phyloP scores from a whole-genome alignment of 2,329 filamentous ascomycete species.

The Diplodia corticola region DNA sequence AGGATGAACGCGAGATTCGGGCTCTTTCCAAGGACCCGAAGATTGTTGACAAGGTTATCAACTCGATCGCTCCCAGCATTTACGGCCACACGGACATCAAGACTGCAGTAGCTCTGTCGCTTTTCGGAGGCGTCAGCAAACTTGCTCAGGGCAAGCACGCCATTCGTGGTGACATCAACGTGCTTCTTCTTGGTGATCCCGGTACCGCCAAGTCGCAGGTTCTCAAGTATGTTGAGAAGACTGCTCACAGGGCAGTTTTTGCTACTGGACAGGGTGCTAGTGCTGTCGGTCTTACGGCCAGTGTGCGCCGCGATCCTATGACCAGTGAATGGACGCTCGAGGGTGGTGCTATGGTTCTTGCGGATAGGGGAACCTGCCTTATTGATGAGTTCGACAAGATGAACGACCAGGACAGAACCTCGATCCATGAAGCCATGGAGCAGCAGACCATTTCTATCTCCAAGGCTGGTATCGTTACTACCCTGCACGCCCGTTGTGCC shows the following conservation, averaged over 20 bases:
- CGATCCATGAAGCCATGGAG: slow-evolving; percentile 99
- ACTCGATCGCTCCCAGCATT: slow-evolving; percentile 94
- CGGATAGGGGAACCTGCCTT: slow-evolving; percentile 94
- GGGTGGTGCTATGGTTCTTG: slow-evolving; percentile 96
- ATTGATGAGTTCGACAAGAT: slow-evolving; percentile 99
- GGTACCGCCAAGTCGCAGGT: slow-evolving; percentile 98
- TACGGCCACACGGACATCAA: slow-evolving; percentile 98
- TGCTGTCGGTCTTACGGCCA: slow-evolving; percentile 94
- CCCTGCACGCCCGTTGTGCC: slow-evolving; percentile 89
- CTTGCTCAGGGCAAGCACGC: slow-evolving; percentile 83
- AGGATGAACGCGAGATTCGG: slow-evolving; percentile 90
- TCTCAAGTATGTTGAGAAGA: slow-evolving; percentile 96
- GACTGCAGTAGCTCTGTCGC: slow-evolving; percentile 87
- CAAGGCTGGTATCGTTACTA: slow-evolving; percentile 97
- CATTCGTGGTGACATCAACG: slow-evolving; percentile 96
- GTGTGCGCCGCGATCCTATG: slow-evolving; percentile 87
- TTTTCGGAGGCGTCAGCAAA: slow-evolving; percentile 95
- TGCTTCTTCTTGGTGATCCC: slow-evolving; percentile 91
- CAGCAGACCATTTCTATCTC: slow-evolving; percentile 99
- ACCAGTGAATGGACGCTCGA: slow-evolving; percentile 97
- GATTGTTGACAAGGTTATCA: slow-evolving; percentile 89
- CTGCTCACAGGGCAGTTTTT: slow-evolving; percentile 95
- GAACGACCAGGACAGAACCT: slow-evolving; percentile 95
- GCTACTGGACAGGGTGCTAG: slow-evolving; percentile 98
- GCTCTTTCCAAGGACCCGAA: slow-evolving; percentile 84